A percentile compares a stretch with the other conserved stretches of the same genome.
phyloP scores from a whole-genome alignment of 78 protist genomes.

The Bodo saltans region DNA sequence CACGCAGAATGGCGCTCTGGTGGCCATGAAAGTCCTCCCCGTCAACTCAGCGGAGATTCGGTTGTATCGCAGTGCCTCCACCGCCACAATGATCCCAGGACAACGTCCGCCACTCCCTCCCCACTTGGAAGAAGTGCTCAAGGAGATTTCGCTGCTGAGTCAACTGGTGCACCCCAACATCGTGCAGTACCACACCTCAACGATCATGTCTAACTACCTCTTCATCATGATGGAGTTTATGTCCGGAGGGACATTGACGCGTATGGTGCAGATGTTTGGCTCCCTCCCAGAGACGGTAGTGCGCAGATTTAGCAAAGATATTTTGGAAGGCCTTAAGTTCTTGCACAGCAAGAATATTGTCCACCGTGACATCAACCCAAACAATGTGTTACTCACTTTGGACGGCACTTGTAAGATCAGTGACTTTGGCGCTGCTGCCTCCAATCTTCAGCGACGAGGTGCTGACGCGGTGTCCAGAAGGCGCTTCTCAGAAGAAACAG shows the following conservation, averaged over 20 bases:
- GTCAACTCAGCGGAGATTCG: not conserved
- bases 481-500: not conserved
- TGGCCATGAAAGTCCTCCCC: not conserved
- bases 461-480: not conserved
- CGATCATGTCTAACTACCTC: not conserved
- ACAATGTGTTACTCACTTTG: slow-evolving; percentile 13
- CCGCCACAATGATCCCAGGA: too few relatives aligned
- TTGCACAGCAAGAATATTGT: slow-evolving; percentile 27
- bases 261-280: slow-evolving; percentile 25
- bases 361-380: slow-evolving; percentile 41
- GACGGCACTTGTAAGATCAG: slow-evolving; percentile 7
- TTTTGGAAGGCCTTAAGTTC: slow-evolving; percentile 32
- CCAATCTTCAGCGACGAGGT: not conserved
- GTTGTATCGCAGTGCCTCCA: too few relatives aligned
- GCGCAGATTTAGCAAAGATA: not conserved
- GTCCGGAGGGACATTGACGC: slow-evolving; percentile 23
- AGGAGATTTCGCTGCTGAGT: not conserved
- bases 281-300: slow-evolving; percentile 8
- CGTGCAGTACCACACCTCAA: slow-evolving; percentile 50
- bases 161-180: slow-evolving; percentile 45
- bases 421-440: slow-evolving; percentile 27
- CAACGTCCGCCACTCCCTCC: not conserved
- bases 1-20: not conserved
- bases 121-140: not conserved
- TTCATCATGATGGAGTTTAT: not conserved